Evolutionary conservation across 495 filamentous ascomycete genomes (phyloP).

Genomic region (Friedmanniomyces endolithicus): DNA sequence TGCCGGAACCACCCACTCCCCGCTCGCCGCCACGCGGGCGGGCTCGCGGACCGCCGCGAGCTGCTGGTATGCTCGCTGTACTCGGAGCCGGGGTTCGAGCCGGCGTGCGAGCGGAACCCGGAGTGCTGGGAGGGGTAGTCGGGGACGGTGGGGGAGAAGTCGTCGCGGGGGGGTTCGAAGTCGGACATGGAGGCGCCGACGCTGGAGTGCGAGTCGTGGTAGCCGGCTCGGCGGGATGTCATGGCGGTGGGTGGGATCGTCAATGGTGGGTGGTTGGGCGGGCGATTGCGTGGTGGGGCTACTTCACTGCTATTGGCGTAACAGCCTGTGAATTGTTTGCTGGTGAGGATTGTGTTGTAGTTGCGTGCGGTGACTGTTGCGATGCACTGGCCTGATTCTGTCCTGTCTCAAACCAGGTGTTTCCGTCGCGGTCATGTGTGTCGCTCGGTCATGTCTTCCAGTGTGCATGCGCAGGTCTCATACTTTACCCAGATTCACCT

Average conservation of each 20-base stretch:
- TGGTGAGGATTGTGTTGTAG: background rate
- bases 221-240: conserved; percentile 16
- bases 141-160: conserved; percentile 36
- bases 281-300: background rate
- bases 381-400: too few relatives aligned
- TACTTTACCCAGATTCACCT: background rate
- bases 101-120: conserved; percentile 43
- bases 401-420: background rate
- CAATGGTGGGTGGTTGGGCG: background rate
- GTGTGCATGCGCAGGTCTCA: background rate
- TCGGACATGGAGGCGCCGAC: conserved; percentile 64
- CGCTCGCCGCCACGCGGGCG: conserved; percentile 45
- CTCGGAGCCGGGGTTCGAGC: conserved; percentile 25
- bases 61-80: conserved; percentile 28
- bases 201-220: conserved; percentile 40
- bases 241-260: conserved; percentile 3
- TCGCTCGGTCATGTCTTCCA: background rate
- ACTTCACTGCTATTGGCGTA: background rate
- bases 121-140: conserved; percentile 61
- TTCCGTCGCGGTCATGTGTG: conserved; percentile 5
- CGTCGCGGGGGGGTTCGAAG: conserved; percentile 47
- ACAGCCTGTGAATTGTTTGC: background rate
- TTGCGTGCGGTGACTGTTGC: too few relatives aligned
- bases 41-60: conserved; percentile 27
- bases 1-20: conserved; percentile 52